Evolutionary conservation across 768 basidiomycete species (phyloP).

Genomic region (Candolleomyces efflorescens): DNA sequence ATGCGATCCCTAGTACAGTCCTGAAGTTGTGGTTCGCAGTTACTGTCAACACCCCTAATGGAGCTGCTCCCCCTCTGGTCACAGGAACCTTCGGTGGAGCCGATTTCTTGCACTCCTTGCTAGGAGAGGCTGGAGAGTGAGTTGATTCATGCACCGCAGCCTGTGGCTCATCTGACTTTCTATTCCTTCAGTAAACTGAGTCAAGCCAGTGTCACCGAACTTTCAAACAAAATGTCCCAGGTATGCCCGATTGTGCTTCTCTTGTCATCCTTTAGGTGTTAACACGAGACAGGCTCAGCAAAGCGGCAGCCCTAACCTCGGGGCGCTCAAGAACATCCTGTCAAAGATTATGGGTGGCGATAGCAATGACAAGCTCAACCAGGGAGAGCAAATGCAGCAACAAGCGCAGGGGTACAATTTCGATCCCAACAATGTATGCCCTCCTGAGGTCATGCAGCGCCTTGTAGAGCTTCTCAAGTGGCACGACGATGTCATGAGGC

Average conservation of each 20-base stretch:
- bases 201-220: constrained; percentile 57
- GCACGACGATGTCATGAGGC: constrained; percentile 56
- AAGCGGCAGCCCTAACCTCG: constrained; percentile 30
- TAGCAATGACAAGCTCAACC: constrained; percentile 39
- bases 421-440: constrained; percentile 57
- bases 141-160: constrained; percentile 10
- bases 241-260: constrained; percentile 13
- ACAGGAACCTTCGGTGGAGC: constrained; percentile 68
- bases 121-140: constrained; percentile 64
- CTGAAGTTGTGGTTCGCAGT: constrained; percentile 22
- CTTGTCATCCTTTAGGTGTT: too few species aligned
- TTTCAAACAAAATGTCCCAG: constrained; percentile 46
- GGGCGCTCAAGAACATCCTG: constrained; percentile 40
- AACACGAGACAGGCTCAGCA: constrained; percentile 23
- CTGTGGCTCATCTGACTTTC: not conserved
- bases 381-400: constrained; percentile 53
- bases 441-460: constrained; percentile 58
- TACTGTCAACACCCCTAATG: constrained; percentile 48
- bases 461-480: constrained; percentile 56
- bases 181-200: constrained; percentile 42
- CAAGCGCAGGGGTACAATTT: constrained; percentile 57
- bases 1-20: not conserved
- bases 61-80: constrained; percentile 56
- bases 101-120: constrained; percentile 62
- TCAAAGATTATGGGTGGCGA: constrained; percentile 50